Evolutionary conservation across 148 eudicot species (phyloP), one percentile per base, ranked within the genome.

Genomic region (Fagopyrum esculentum): DNA sequence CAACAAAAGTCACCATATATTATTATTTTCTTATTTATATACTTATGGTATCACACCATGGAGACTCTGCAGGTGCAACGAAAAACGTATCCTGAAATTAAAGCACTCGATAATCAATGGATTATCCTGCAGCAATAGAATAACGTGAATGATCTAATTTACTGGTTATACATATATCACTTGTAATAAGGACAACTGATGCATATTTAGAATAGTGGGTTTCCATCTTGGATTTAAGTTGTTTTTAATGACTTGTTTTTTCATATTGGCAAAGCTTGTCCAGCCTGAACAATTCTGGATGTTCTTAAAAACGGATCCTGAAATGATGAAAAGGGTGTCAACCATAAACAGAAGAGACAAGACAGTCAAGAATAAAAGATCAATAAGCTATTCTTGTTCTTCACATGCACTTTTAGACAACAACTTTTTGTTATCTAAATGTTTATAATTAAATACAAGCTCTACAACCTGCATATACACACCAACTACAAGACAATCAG

Each of bases 291-390:
- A 75, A 83, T 80, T 81, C 89, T 89, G 40, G 97, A 95, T 77
- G 92, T 95, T 82, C 92, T 89, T 82, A 95, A 78, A 79, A 95
- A 95, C 1, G 97, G 97, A 86, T 92, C 99, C 99, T 95, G 78
- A 35, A 66, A 66, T 66, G 70, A 66, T 35, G 5, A 45, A 66
- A 35, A 40, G n/a, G 45, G 70, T 8, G 40, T 35, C 15, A 59
- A 59, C 35, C n/a, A n/a, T n/a, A n/a, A 9, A 9, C 11, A 13
- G 1, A 6, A 64, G 17, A 26, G 13, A 13, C 68, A 9, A 61
- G 5, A 61, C 15, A 9, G 46, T 4, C 35, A 66, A 35, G 15
- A 1, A 66, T 40, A 3, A 40, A 15, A 29, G 17, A 26, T 30
- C 44, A 30, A 61, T 1, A 22, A 30, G 8, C 10, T 61, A 29